Conservation (phyloP, 495 filamentous ascomycete genomes). For the Aspergillus ellipticus region DNA sequence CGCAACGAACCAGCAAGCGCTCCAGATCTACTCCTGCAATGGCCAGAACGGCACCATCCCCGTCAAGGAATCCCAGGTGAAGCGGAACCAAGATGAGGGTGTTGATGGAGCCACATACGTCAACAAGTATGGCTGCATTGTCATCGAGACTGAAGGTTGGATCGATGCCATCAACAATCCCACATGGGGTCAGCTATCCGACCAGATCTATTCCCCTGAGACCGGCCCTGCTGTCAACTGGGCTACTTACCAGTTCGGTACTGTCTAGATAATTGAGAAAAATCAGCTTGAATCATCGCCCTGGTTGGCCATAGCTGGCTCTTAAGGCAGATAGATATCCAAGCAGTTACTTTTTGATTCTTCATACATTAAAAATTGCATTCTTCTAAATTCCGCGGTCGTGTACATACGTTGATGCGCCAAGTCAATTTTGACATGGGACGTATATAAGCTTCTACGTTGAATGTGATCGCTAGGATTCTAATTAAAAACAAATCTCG, state of each 20-base stretch:
- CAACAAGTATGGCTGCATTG: constrained; percentile 67
- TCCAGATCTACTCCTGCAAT: constrained; percentile 76
- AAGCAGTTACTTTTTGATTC: background rate
- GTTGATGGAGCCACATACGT: constrained; percentile 36
- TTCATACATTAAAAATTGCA: background rate
- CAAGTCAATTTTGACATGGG: background rate
- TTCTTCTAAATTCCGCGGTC: background rate
- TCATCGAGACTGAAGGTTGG: constrained; percentile 62
- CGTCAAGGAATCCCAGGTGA: constrained; percentile 50
- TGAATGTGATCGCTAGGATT: background rate
- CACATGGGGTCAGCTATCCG: constrained; percentile 59
- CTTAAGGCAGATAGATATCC: background rate
- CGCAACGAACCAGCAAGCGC: constrained; percentile 68
- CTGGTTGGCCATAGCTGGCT: background rate
- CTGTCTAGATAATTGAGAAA: constrained; percentile 10
- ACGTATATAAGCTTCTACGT: background rate
- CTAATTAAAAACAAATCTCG: background rate
- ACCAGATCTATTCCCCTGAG: constrained; percentile 63
- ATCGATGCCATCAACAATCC: constrained; percentile 81
- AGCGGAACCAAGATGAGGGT: constrained; percentile 43
- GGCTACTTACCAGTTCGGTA: constrained; percentile 61
- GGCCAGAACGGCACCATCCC: constrained; percentile 63
- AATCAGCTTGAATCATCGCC: background rate
- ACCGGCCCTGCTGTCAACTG: constrained; percentile 59
- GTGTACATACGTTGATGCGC: background rate